A percentile compares a stretch with the other conserved stretches of the same genome.
Evolutionary conservation across 164 flowering plant genomes (phyloP).

Genomic region (Annona squamosa): DNA sequence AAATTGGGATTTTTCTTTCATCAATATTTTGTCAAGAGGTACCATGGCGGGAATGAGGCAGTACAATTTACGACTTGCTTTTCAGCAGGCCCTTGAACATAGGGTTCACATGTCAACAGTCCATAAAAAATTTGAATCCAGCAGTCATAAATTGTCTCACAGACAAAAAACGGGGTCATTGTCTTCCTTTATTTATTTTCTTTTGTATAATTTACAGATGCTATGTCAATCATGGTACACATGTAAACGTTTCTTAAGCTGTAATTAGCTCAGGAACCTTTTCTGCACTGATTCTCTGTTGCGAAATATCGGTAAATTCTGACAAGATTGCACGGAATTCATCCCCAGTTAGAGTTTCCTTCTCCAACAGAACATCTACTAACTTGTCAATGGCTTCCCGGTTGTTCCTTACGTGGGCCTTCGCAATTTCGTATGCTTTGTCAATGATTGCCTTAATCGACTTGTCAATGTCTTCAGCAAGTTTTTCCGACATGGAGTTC

Average conservation of each 20-base stretch:
- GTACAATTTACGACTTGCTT: neutral
- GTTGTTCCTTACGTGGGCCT: slow-evolving; percentile 41
- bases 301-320: slow-evolving; percentile 32
- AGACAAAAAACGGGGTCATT: neutral
- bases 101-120: neutral
- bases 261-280: slow-evolving; percentile 27
- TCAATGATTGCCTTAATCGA: slow-evolving; percentile 36
- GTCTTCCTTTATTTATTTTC: neutral
- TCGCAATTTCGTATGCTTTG: slow-evolving; percentile 56
- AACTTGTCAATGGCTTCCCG: slow-evolving; percentile 33
- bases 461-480: slow-evolving; percentile 59
- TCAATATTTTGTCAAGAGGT: neutral
- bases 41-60: neutral
- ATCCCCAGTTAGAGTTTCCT: slow-evolving; percentile 65
- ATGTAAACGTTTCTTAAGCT: slow-evolving; percentile 16
- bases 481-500: slow-evolving; percentile 70
- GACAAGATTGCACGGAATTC: slow-evolving; percentile 64
- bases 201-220: neutral
- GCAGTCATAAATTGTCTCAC: neutral
- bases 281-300: slow-evolving; percentile 7
- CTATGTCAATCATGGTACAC: neutral
- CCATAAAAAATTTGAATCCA: neutral
- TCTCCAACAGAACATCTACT: slow-evolving; percentile 62
- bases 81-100: neutral
- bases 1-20: neutral